These are phyloP conservation scores for Aplosporella prunicola DNA, from an alignment of 2,329 filamentous ascomycete species.

Conservation along the genomic window DNA sequence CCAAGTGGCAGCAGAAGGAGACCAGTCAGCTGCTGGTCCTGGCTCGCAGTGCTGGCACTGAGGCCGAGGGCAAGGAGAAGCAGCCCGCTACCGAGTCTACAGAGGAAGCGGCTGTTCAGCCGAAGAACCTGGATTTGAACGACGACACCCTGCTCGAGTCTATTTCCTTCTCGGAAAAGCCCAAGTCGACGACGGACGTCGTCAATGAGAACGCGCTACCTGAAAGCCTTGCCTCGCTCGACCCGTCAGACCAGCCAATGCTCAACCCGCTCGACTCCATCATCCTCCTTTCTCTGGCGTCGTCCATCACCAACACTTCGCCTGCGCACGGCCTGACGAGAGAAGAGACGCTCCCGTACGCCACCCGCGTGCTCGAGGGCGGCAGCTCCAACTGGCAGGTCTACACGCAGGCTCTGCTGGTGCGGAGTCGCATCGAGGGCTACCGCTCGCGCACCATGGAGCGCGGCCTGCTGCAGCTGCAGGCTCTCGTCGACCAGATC, in stretches of 20 bases:
- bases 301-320: conserved; percentile 83
- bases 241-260: conserved; percentile 72
- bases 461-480: conserved; percentile 80
- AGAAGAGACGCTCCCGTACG: conserved; percentile 91
- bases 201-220: conserved; percentile 48
- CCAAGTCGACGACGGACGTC: conserved; percentile 32
- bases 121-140: conserved; percentile 68
- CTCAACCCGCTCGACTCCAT: conserved; percentile 79
- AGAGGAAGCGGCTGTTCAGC: conserved; percentile 32
- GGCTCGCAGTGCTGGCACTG: conserved; percentile 57
- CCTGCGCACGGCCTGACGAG: conserved; percentile 76
- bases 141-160: conserved; percentile 88
- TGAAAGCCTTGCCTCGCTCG: conserved; percentile 50
- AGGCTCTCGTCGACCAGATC: conserved; percentile 91
- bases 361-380: conserved; percentile 74
- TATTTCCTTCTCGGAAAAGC: conserved; percentile 63
- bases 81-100: not conserved
- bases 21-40: conserved; percentile 85
- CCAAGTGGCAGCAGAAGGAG: conserved; percentile 68
- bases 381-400: conserved; percentile 96
- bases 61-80: conserved; percentile 9
- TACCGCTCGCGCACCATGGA: conserved; percentile 82
- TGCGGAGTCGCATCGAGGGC: conserved; percentile 81
- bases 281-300: conserved; percentile 68
- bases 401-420: conserved; percentile 85